Base-by-base conservation (phyloP, 1,284 basidiomycete genomes). In the Thelephora terrestris region DNA sequence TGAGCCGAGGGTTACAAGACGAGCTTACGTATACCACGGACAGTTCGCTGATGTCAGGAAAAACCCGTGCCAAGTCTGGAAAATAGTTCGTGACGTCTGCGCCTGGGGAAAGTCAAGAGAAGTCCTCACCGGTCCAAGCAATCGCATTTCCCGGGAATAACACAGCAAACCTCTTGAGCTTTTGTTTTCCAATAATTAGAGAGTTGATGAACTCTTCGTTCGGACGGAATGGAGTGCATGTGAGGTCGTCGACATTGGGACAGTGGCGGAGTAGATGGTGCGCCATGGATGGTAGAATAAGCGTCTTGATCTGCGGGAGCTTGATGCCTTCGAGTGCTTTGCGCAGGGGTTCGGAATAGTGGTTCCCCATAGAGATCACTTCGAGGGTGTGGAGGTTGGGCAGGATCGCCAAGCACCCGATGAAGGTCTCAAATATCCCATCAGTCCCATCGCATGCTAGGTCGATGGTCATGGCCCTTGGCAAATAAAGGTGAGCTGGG, bases 331-430 rank as follows among this genome's bases (percentile, higher is more conserved):
- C 51, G 24, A 69, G 63, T 1, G 53, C 59, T 1, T 50, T 48
- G 50, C 61, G 61, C 44, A 70, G 50, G 4, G 50, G 45, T 7
- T 57, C 54, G 5, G 56, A 58, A 56, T 61, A 64, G 27, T 59
- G 46, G 4, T 53, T 50, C 36, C 63, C 58, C 0, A 57, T 57
- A 21, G 59, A 57, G 21, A 65, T 36, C 24, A 66, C 56, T 52
- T 65, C 58, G 5, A 68, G 55, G 4, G 61, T 64, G 44, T 62
- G 55, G 7, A 69, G 56, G 48, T 64, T 67, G 7, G 66, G 65
- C 2, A 67, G 49, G 6, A 46, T 50, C 6, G 56, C 53, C 6
- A 68, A 57, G 47, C 61, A 66, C 10, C 49, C 47, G 18, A 59
- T 61, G 23, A 71, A 61, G 7, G 55, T 55, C 2, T 61, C 55